Evolutionary conservation across 2,329 filamentous ascomycete genomes (phyloP), one percentile per base, ranked within the genome.

Genomic region (Botrytis medusae): DNA sequence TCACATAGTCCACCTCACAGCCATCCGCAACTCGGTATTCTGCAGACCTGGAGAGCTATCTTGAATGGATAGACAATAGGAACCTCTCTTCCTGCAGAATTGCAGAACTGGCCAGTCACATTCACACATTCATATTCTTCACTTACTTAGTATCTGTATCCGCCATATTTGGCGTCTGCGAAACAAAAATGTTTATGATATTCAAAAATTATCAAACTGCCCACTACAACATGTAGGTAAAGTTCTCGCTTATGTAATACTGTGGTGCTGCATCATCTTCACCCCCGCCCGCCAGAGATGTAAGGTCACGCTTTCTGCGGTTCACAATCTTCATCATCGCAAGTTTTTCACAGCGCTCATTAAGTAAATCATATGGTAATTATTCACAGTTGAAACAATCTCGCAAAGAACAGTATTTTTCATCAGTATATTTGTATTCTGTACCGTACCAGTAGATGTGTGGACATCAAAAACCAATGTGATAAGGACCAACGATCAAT

Each of bases 131-230:
- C 25, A 7, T 16, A 44, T 51, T 40, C 6, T 8, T 48, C 16
- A 72, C 77, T 75, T 75, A 81, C 79, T 79, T 78, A 9, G 67
- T 59, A n/a, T 74, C 75, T 71, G 75, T 74, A 51, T 80, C 78
- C 73, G 78, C 77, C 79, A 81, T 81, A 40, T 70, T 73, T 61
- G 29, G 59, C 67, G 40, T 63, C 59, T 51, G 57, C n/a, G 61
- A 57, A 54, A 34, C 34, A 18, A 67, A 46, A 72, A 72, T 42
- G 16, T 37, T 59, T n/a, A n/a, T 40, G 20, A 14, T 25, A 34
- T 63, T 46, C 54, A 63, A 46, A 46, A 68, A 68, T n/a, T 68
- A 57, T 69, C 40, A 48, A 68, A 63, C 37, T 44, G 48, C 65
- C 37, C 65, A 69, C 65, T 54, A 57, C 65, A 69, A 32, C 65